Conservation (phyloP, 2,329 filamentous ascomycete genomes). For the Colletotrichum gigasporum region DNA sequence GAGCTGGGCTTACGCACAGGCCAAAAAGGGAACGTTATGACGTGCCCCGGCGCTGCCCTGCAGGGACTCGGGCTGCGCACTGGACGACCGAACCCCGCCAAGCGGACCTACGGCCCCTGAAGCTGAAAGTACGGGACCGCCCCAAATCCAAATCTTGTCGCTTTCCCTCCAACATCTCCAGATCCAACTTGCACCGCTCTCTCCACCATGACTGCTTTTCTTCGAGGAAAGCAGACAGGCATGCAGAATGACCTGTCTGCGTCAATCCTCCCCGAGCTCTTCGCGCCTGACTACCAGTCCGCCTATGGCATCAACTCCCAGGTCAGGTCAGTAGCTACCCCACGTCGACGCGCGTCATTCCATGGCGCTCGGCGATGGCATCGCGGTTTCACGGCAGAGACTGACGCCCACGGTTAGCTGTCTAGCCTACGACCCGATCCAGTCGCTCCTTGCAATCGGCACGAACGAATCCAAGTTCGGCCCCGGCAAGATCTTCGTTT, state of each 20-base stretch:
- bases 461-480: constrained; percentile 90
- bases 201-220: constrained; percentile 63
- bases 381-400: not conserved
- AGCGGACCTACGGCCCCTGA: constrained; percentile 19
- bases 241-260: constrained; percentile 91
- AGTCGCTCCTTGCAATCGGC: constrained; percentile 91
- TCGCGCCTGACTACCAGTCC: constrained; percentile 83
- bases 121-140: constrained; percentile 16
- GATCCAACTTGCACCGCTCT: constrained; percentile 31
- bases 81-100: constrained; percentile 19
- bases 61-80: constrained; percentile 24
- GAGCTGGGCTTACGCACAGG: not conserved
- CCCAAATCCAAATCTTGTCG: not conserved
- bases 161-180: constrained; percentile 23
- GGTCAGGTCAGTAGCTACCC: constrained; percentile 60
- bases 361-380: not conserved
- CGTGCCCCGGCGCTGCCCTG: constrained; percentile 10
- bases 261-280: constrained; percentile 79
- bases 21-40: constrained; percentile 16
- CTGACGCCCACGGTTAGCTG: constrained; percentile 62
- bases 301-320: constrained; percentile 85
- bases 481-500: constrained; percentile 86
- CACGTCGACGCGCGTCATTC: constrained; percentile 31
- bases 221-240: constrained; percentile 92
- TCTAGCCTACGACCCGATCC: constrained; percentile 90